Percentiles rank a stretch among this genome's conserved stretches.
phyloP scores from a whole-genome alignment of 192 early-diverging fungal genomes.

The Paraglomus brasilianum region DNA sequence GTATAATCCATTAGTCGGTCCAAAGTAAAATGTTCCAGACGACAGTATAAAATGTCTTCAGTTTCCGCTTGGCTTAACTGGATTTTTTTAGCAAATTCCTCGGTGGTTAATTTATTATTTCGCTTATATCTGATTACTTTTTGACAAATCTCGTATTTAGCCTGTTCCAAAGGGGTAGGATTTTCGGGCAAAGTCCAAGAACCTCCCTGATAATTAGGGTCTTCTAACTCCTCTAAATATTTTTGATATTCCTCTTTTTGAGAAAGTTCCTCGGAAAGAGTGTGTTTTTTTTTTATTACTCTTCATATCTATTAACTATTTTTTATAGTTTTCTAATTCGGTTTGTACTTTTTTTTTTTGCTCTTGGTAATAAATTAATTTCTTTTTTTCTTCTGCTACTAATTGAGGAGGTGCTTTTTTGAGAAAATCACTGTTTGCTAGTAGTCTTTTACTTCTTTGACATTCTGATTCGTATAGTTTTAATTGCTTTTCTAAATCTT shows the following conservation, averaged over 20 bases:
- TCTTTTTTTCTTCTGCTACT: conserved; percentile 8
- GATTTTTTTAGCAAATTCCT: neutral
- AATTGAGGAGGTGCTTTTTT: conserved; percentile 3
- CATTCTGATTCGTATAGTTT: conserved; percentile 12
- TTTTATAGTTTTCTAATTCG: too few species aligned
- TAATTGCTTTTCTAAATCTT: conserved; percentile 14
- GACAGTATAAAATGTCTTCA: conserved; percentile 4
- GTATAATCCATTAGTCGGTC: conserved; percentile 9
- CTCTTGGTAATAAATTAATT: conserved; percentile 21
- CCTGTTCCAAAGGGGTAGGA: neutral
- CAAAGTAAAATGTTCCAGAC: conserved; percentile 5
- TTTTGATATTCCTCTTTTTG: neutral
- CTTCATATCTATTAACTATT: too few species aligned
- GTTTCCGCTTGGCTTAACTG: neutral
- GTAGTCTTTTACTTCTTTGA: neutral
- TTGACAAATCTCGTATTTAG: conserved; percentile 1
- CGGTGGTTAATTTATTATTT: neutral
- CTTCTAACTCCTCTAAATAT: neutral
- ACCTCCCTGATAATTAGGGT: conserved; percentile 1
- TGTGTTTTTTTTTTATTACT: too few species aligned
- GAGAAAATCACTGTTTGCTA: neutral
- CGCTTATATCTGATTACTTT: neutral
- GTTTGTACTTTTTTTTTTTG: conserved; percentile 16
- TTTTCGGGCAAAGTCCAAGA: neutral
- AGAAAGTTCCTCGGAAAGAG: too few species aligned